phyloP scores from a whole-genome alignment of 306 rosid species.

The Vicia sativa region DNA sequence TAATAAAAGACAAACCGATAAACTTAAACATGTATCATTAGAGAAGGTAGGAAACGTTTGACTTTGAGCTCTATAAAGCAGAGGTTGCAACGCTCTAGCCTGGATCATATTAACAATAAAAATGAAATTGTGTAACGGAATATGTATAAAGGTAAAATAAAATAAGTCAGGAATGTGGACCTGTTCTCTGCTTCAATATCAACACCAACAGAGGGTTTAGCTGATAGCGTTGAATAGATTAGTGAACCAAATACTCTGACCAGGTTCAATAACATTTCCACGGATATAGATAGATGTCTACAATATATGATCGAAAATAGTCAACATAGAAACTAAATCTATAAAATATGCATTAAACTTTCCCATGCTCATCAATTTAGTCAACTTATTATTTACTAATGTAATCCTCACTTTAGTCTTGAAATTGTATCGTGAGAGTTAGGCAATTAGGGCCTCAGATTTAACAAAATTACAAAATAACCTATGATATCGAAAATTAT shows the following conservation, averaged over 20 bases:
- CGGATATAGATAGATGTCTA: conserved; percentile 75
- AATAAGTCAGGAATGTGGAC: conserved; percentile 46
- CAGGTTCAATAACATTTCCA: conserved; percentile 91
- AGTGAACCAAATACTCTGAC: conserved; percentile 84
- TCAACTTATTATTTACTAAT: neutral
- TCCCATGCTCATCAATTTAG: neutral
- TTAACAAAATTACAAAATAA: neutral
- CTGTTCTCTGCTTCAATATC: conserved; percentile 97
- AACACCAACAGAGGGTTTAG: conserved; percentile 82
- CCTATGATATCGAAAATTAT: no score
- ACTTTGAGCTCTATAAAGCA: conserved; percentile 94
- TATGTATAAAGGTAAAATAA: conserved; percentile 10
- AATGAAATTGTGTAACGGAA: conserved; percentile 20
- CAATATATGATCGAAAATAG: conserved; percentile 28
- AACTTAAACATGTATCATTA: conserved; percentile 47
- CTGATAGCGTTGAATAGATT: conserved; percentile 80
- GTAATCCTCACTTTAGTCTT: neutral
- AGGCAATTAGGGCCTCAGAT: neutral
- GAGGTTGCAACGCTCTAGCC: conserved; percentile 91
- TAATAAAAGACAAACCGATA: neutral
- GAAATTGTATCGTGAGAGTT: neutral
- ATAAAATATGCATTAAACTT: conserved; percentile 6
- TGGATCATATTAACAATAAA: conserved; percentile 40
- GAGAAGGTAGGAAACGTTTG: conserved; percentile 62
- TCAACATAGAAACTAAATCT: conserved; percentile 33